Evolutionary conservation across 768 basidiomycete genomes (phyloP), one percentile per base, ranked within the genome.

Genomic region (Artomyces pyxidatus): DNA sequence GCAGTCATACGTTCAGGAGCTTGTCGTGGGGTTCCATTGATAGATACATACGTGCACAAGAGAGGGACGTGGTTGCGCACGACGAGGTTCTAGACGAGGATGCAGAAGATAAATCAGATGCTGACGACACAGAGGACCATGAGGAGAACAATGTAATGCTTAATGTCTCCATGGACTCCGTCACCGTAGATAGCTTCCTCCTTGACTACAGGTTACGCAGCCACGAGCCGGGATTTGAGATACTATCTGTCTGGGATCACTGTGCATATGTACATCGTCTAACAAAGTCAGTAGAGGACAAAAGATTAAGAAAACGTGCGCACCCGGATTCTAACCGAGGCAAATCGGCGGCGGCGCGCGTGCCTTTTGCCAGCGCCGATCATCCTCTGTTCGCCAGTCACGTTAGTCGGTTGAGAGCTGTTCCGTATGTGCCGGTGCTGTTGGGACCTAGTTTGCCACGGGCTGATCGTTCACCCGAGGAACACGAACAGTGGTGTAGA

Each of bases 391-490:
- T 23, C 21, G 10, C 22, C 2, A 40, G 14, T 14, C 39, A 40
- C 21, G 3, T 23, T 2, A 16, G 2, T 17, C 39, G 39, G 3
- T 4, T 40, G 22, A 11, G 39, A 3, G 3, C 2, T 40, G 3
- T 21, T 3, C 3, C 2, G 3, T 23, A 40, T n/a, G 58, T 71
- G 30, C 64, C 66, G 16, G 66, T 71, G 1, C 63, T 63, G 0
- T 58, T 72, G 16, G 73, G 73, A 1, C 49, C 67, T 0, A 29
- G 28, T 0, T 44, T 75, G 1, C 71, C 71, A 6, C 52, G 66
- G 0, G 43, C 61, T 6, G 65, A 72, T 48, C 12, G 26, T 6
- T 19, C 46, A 6, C 47, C 3, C 2, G 39, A 59, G 6, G 3
- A 41, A 0, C 48, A 54, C 11, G 53, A 49, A 0, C 46, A 46